Percentiles rank a stretch among this genome's conserved stretches.
phyloP scores from a whole-genome alignment of 306 rosid species.

The Glycyrrhiza uralensis region DNA sequence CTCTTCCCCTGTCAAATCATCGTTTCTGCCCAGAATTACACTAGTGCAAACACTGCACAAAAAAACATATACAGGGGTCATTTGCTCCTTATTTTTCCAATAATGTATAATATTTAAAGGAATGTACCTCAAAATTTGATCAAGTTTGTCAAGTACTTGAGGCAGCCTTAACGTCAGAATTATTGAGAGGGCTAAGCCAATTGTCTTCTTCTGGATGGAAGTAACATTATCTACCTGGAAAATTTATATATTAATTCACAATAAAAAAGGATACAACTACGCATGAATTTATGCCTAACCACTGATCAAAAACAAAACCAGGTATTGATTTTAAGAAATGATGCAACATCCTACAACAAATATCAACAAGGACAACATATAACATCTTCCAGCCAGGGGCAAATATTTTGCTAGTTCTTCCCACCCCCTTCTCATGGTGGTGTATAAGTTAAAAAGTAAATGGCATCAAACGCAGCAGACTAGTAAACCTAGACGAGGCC shows the following conservation, averaged over 20 bases:
- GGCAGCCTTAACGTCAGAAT: constrained; percentile 84
- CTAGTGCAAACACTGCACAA: constrained; percentile 82
- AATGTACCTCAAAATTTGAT: constrained; percentile 83
- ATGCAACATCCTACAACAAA: constrained; percentile 6
- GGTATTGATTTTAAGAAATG: constrained; percentile 21
- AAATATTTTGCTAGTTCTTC: not conserved
- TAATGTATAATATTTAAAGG: constrained; percentile 10
- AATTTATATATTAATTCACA: constrained; percentile 11
- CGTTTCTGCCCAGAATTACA: constrained; percentile 69
- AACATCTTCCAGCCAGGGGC: not conserved
- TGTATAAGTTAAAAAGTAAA: not conserved
- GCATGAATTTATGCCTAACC: not conserved
- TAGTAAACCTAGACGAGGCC: not conserved
- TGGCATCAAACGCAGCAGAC: not conserved
- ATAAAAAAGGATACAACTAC: constrained; percentile 7
- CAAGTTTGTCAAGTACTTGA: constrained; percentile 89
- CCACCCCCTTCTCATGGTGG: not conserved
- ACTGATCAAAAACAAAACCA: not conserved
- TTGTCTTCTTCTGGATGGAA: constrained; percentile 77
- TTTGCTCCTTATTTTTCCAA: not conserved
- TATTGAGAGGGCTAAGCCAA: constrained; percentile 89
- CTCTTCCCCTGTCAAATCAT: constrained; percentile 70
- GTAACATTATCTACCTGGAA: constrained; percentile 86
- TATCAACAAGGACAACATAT: constrained; percentile 13
- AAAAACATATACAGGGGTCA: constrained; percentile 21